Percentiles rank a stretch among this genome's conserved stretches.
phyloP scores from a whole-genome alignment of 768 basidiomycete species.

The Pholiota conissans region DNA sequence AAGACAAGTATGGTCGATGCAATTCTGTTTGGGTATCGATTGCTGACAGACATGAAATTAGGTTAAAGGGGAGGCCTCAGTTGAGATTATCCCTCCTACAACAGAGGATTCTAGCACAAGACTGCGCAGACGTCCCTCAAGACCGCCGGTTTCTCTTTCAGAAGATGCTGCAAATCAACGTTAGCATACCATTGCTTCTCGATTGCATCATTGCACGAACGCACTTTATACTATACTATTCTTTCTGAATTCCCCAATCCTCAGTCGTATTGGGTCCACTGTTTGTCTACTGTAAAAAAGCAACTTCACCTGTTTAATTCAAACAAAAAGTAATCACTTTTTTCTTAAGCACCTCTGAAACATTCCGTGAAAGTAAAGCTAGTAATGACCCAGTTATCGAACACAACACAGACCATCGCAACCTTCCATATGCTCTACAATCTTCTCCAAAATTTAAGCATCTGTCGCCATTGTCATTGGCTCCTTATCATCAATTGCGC shows the following conservation, averaged over 20 bases:
- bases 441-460: no score
- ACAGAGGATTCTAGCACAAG: constrained; percentile 27
- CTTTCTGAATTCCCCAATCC: background rate
- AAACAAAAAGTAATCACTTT: no score
- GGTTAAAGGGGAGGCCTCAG: constrained; percentile 31
- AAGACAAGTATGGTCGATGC: constrained; percentile 19
- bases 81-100: constrained; percentile 28
- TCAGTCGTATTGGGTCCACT: background rate
- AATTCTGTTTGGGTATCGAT: background rate
- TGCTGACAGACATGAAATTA: constrained; percentile 10
- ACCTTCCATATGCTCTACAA: no score
- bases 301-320: no score
- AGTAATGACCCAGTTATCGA: no score
- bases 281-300: background rate
- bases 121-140: constrained; percentile 48
- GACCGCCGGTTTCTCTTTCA: constrained; percentile 30
- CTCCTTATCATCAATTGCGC: background rate
- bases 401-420: no score
- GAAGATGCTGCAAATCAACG: constrained; percentile 27
- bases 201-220: no score
- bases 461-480: background rate
- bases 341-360: no score
- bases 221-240: background rate
- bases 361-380: no score
- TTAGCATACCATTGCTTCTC: background rate